Evolutionary conservation across 768 basidiomycete genomes (phyloP), one percentile per base, ranked within the genome.

Genomic region (Suillus brevipes): DNA sequence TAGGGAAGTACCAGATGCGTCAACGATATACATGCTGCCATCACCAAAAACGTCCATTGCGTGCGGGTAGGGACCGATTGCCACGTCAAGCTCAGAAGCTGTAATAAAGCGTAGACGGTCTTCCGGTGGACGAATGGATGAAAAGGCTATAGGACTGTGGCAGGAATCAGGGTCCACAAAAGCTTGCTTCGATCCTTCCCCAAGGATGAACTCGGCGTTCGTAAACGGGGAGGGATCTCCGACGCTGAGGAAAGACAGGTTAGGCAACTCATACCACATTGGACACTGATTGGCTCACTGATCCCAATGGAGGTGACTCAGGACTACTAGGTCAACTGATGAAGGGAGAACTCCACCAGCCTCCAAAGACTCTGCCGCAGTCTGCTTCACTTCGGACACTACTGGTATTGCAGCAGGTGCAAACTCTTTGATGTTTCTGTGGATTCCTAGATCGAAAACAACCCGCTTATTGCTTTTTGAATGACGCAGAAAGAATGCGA

Each of bases 381-480:
- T 66, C 50, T 58, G 65, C 34, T 64, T 58, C 37, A 80, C 72
- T 18, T 72, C 65, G 8, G 74, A 60, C 2, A 66, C 80, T 0
- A 67, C 55, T 20, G 10, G 16, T 62, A 10, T 64, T 0, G 64
- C 64, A 0, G 64, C 69, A 0, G 82, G 82, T 0, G 84, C 78
- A 60, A 76, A 80, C 5, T 74, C 79, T 28, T 81, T 75, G 69
- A 78, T 75, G 66, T 87, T 83, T 50, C 79, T 78, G 34, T 85
- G 81, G 9, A 84, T 76, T 12, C 87, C 87, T n/a, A 89, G 79
- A 65, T 89, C 88, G 66, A 88, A 87, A 0, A 87, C 66, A 61
- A 85, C 69, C 37, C 76, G 80, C 14, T 75, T 70, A 2, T 75
- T 72, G 1, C 72, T 79, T 20, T 67, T 64, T 1, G 84, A 83